Percentiles rank a stretch among this genome's conserved stretches.
Evolutionary conservation across 2,329 filamentous ascomycete species (phyloP).

Genomic region (Aspergillus pseudoterreus): DNA sequence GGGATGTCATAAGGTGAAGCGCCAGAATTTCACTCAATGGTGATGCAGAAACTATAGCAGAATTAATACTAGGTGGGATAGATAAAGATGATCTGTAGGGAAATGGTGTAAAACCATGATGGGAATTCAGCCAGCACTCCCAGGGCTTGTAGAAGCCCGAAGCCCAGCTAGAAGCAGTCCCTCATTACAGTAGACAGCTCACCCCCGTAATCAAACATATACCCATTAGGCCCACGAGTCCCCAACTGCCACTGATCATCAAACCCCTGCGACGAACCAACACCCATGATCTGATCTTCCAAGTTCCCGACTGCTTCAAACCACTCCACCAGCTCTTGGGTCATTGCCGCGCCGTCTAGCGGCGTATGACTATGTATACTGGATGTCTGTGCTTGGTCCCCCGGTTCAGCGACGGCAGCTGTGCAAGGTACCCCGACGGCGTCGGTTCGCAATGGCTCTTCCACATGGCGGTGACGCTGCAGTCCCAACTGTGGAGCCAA

Average conservation of each 20-base stretch:
- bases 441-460: not conserved
- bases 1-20: no score
- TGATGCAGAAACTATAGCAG: no score
- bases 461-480: conserved; percentile 25
- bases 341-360: conserved; percentile 54
- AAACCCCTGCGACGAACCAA: conserved; percentile 20
- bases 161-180: conserved; percentile 33
- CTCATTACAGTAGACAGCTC: conserved; percentile 57
- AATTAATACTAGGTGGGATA: not conserved
- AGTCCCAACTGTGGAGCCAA: conserved; percentile 58
- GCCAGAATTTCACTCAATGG: no score
- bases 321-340: conserved; percentile 56
- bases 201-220: conserved; percentile 52
- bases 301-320: conserved; percentile 60
- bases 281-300: conserved; percentile 37
- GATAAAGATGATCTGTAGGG: not conserved
- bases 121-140: not conserved
- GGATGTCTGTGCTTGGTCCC: conserved; percentile 17
- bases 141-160: not conserved
- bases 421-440: not conserved
- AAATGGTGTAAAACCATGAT: not conserved
- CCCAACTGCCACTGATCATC: conserved; percentile 19
- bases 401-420: not conserved
- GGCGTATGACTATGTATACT: conserved; percentile 47
- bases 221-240: conserved; percentile 16